These are phyloP conservation scores for Gnomoniopsis sp. DNA, from an alignment of 2,329 filamentous ascomycete genomes.

Conservation along the genomic window DNA sequence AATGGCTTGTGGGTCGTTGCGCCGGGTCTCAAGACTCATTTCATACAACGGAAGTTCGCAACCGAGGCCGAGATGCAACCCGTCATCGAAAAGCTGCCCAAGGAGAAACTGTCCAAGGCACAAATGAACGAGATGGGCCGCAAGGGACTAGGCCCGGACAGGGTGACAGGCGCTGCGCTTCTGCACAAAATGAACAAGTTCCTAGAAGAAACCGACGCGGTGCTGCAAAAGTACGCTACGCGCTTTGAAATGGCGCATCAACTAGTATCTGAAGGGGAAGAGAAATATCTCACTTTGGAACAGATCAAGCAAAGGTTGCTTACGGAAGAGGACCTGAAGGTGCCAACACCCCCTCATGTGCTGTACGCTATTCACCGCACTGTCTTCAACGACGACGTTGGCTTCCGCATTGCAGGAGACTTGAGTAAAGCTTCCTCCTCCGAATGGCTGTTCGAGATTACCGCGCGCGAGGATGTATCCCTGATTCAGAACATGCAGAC, in stretches of 20 bases:
- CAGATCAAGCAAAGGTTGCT: constrained; percentile 47
- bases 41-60: constrained; percentile 48
- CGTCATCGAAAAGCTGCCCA: constrained; percentile 35
- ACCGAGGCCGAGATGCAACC: constrained; percentile 38
- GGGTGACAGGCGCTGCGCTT: constrained; percentile 38
- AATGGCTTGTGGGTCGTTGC: constrained; percentile 49
- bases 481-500: constrained; percentile 47
- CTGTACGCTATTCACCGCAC: constrained; percentile 70
- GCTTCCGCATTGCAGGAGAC: constrained; percentile 53
- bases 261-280: constrained; percentile 35
- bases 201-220: constrained; percentile 34
- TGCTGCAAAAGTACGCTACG: constrained; percentile 46
- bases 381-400: constrained; percentile 56
- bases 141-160: constrained; percentile 37
- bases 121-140: constrained; percentile 36
- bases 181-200: constrained; percentile 48
- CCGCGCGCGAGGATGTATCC: constrained; percentile 50
- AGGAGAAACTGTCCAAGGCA: constrained; percentile 24
- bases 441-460: constrained; percentile 57
- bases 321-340: constrained; percentile 30
- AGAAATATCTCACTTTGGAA: constrained; percentile 46
- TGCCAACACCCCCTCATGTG: constrained; percentile 41
- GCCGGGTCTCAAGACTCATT: constrained; percentile 40
- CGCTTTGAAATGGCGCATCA: constrained; percentile 44
- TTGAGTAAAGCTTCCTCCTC: constrained; percentile 45